Evolutionary conservation across 768 basidiomycete genomes (phyloP), one percentile per base, ranked within the genome.

Genomic region (Boletus sp.): DNA sequence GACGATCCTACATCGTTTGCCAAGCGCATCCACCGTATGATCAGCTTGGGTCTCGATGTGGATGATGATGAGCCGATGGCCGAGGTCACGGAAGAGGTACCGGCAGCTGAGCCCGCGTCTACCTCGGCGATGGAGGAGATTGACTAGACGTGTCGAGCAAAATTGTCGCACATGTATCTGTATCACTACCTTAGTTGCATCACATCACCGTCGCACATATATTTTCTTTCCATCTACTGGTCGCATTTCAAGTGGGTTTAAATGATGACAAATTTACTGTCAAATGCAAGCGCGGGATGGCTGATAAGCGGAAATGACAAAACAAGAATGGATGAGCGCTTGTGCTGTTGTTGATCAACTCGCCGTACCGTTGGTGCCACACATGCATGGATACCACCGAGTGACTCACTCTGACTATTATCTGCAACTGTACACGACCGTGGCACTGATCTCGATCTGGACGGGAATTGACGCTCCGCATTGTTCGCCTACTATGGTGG

Each of bases 51-150:
- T 67, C 85, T 95, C 58, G 92, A 95, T 67, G 90, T 92, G 58
- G 90, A 92, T 45, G 92, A 93, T 41, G 88, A 89, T 32, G 81
- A 84, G 62, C 54, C 60, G 0, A 58, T 65, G 58, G 56, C 40
- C 0, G 71, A 75, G 17, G 65, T 76, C 5, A 64, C 76, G 8
- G 77, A 78, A n/a, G 69, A 78, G 46, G 78, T 76, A 1, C 78
- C 86, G 2, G 80, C 81, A 30, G 75, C 81, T 56, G 89, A 87
- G 67, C 78, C 74, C 17, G 82, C 85, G 32, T 80, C 88, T 44
- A 82, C 87, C 28, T 92, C 91, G 14, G 88, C 89, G 51, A 97
- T 98, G 94, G 96, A 98, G 83, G 95, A 98, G 80, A 96, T 98
- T 61, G 90, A 92, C 69, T 92, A 86, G 71, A 76, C 15, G 46